Conservation (phyloP, 129 eudicot genomes). For the Silybum marianum region DNA sequence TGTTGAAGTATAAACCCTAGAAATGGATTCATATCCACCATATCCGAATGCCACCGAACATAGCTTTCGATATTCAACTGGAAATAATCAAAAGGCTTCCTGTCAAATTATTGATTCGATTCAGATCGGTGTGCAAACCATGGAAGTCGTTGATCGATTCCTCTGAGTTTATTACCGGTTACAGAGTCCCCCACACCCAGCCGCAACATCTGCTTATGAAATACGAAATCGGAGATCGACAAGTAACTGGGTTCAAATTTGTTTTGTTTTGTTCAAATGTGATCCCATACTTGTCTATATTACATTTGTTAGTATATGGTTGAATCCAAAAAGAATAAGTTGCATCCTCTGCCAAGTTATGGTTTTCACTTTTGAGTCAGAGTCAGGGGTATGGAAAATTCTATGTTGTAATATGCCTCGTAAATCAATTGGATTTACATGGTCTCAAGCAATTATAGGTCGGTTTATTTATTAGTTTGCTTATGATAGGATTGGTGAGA, state of each 20-base stretch:
- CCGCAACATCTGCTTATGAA: background rate
- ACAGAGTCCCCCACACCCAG: background rate
- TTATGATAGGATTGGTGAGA: background rate
- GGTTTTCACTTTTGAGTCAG: no score
- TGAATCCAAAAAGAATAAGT: no score
- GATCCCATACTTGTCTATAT: background rate
- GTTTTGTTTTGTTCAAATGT: background rate
- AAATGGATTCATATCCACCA: background rate
- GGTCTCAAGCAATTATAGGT: background rate
- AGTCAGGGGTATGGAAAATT: background rate
- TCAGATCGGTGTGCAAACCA: background rate
- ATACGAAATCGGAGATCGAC: background rate
- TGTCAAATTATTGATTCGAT: no score
- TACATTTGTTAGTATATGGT: background rate
- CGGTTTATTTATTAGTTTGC: constrained; percentile 1
- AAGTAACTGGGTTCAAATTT: background rate
- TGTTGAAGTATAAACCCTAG: background rate
- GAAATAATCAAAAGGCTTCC: background rate
- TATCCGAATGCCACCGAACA: background rate
- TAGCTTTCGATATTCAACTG: background rate
- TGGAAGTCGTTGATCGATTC: background rate
- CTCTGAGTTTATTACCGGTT: background rate
- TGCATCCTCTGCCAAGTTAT: no score
- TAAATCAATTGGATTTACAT: background rate
- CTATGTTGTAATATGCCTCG: background rate